phyloP scores from a whole-genome alignment of 805 yeast genomes.

The Ogataea degrootiae region DNA sequence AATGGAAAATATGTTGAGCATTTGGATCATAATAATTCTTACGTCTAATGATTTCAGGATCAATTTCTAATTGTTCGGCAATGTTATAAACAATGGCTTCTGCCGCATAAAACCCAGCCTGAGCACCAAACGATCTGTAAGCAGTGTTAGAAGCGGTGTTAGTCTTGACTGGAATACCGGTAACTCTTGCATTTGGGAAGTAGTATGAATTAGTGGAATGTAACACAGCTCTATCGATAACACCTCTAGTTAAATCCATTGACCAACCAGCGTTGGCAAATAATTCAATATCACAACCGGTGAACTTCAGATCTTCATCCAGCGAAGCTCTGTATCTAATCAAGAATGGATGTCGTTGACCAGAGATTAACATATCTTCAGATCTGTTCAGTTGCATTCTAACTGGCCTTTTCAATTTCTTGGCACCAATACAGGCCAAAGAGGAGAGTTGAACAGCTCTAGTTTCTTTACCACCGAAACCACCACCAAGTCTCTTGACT shows the following conservation, averaged over 20 bases:
- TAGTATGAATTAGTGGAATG: conserved; percentile 40
- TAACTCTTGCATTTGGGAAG: conserved; percentile 36
- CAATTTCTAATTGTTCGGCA: conserved; percentile 35
- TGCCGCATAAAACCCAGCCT: conserved; percentile 43
- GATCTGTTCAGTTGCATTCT: conserved; percentile 36
- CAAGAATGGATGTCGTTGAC: conserved; percentile 45
- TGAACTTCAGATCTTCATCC: conserved; percentile 37
- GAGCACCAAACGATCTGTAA: conserved; percentile 46
- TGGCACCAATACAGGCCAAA: conserved; percentile 38
- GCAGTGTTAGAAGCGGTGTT: conserved; percentile 46
- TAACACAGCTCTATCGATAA: conserved; percentile 41
- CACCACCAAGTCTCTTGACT: conserved; percentile 44
- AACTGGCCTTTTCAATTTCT: conserved; percentile 38
- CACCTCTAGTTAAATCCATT: conserved; percentile 45
- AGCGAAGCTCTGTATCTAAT: conserved; percentile 39
- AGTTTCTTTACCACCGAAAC: conserved; percentile 47
- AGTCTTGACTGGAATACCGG: conserved; percentile 38
- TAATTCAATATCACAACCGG: conserved; percentile 34
- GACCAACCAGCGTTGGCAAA: conserved; percentile 47
- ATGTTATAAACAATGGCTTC: conserved; percentile 37
- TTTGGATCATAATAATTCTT: conserved; percentile 33
- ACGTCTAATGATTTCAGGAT: conserved; percentile 35
- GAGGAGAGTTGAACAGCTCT: conserved; percentile 36
- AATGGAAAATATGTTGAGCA: conserved; percentile 31
- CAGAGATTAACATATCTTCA: conserved; percentile 43